Evolutionary conservation across 2,329 filamentous ascomycete genomes (phyloP).

Genomic region (Trichoderma sp.): DNA sequence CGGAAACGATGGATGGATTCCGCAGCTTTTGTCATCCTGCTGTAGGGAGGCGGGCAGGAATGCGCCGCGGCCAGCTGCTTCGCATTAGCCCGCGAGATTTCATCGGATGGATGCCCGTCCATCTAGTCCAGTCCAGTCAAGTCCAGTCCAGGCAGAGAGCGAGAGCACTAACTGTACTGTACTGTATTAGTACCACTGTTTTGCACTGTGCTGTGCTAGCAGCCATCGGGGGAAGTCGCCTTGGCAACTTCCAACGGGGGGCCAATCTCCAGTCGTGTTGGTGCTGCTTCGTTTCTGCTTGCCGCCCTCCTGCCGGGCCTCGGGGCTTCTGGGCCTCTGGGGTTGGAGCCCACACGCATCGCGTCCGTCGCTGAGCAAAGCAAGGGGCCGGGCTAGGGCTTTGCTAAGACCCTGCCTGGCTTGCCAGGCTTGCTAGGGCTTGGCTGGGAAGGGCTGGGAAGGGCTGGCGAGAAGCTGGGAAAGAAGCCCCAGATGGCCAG

Average conservation of each 20-base stretch:
- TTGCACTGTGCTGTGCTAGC: neutral
- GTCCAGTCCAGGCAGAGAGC: neutral
- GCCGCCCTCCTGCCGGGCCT: neutral
- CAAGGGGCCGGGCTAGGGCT: neutral
- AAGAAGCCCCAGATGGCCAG: conserved; percentile 22
- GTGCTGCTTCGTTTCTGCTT: neutral
- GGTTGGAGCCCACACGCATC: conserved; percentile 13
- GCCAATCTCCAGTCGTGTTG: neutral
- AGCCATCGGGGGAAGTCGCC: neutral
- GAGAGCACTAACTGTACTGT: too few species aligned
- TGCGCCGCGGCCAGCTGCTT: neutral
- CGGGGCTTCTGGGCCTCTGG: neutral
- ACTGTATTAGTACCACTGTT: too few species aligned
- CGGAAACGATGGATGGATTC: neutral
- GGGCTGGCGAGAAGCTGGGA: too few species aligned
- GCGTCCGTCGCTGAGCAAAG: conserved; percentile 13
- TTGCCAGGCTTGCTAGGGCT: neutral
- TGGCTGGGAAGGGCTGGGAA: neutral
- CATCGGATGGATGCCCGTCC: neutral
- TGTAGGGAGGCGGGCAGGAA: neutral
- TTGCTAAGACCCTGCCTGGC: neutral
- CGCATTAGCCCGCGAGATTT: neutral
- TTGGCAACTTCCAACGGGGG: neutral
- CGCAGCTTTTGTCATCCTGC: neutral
- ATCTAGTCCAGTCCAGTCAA: neutral